phyloP scores from a whole-genome alignment of 371 early-diverging fungal genomes.

The Batrachochytrium dendrobatidis region DNA sequence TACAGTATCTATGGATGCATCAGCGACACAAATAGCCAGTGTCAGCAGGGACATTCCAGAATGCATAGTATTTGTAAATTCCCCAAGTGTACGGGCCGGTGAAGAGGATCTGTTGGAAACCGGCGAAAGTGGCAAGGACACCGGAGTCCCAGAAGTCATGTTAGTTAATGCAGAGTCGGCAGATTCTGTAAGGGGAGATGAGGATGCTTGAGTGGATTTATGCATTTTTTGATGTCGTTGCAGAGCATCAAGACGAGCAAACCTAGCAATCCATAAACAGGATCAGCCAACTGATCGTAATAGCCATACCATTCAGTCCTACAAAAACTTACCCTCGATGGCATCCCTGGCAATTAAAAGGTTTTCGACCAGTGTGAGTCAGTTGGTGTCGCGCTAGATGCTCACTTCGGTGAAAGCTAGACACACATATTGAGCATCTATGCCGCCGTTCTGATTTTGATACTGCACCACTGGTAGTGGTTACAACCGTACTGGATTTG shows the following conservation, averaged over 20 bases:
- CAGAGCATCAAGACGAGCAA: constrained; percentile 1
- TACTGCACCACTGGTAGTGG: too few relatives aligned
- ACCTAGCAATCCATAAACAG: too few relatives aligned
- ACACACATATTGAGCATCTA: neutral
- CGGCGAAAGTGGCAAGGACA: neutral
- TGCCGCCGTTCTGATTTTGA: too few relatives aligned
- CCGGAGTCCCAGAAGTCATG: neutral
- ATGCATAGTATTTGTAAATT: neutral
- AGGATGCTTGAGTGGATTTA: neutral
- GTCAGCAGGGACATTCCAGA: neutral
- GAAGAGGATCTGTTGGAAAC: too few relatives aligned
- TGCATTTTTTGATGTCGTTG: neutral
- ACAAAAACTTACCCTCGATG: too few relatives aligned
- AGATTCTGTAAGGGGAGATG: neutral
- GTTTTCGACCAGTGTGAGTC: neutral
- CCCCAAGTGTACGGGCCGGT: too few relatives aligned
- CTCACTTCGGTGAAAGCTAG: neutral
- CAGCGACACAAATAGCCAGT: neutral
- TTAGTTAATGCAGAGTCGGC: neutral
- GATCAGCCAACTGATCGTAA: too few relatives aligned
- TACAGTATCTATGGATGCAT: neutral
- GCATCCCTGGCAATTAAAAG: neutral
- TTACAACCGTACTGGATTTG: too few relatives aligned
- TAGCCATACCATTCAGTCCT: too few relatives aligned
- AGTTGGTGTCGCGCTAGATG: neutral